Conservation (phyloP, 768 basidiomycete genomes). For the Boletellus ananiceps region DNA sequence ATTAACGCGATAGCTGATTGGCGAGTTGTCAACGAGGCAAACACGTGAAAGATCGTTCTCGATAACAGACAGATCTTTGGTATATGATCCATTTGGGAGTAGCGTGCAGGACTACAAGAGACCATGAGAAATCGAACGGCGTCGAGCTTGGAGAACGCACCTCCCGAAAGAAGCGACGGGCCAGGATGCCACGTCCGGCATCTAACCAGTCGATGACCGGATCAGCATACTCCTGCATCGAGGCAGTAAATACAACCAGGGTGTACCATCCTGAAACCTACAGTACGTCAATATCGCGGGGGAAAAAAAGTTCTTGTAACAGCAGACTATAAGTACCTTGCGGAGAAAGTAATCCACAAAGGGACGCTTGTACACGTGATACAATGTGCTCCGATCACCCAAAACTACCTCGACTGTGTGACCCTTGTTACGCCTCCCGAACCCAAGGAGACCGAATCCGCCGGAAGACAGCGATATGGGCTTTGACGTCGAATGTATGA, state of each 20-base stretch:
- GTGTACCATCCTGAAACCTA: conserved; percentile 99
- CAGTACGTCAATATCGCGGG: conserved; percentile 5
- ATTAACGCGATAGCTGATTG: conserved; percentile 85
- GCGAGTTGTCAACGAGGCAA: conserved; percentile 95
- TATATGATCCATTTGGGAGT: conserved; percentile 88
- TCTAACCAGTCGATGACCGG: conserved; percentile 99
- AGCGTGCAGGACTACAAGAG: conserved; percentile 78
- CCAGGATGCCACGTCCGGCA: conserved; percentile 86
- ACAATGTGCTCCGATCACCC: conserved; percentile 82
- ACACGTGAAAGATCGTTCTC: conserved; percentile 90
- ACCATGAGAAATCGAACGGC: neutral
- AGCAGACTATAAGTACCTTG: conserved; percentile 51
- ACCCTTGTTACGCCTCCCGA: conserved; percentile 57
- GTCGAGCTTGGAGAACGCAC: conserved; percentile 40
- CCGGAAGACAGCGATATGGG: conserved; percentile 48
- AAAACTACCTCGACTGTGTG: conserved; percentile 93
- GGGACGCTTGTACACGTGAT: conserved; percentile 97
- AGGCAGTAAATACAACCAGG: conserved; percentile 96
- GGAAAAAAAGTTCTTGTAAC: neutral
- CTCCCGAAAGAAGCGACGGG: conserved; percentile 87
- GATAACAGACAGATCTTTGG: conserved; percentile 85
- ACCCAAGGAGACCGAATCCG: conserved; percentile 59
- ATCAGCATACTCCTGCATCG: conserved; percentile 99
- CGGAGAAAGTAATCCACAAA: conserved; percentile 94
- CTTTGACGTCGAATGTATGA: conserved; percentile 94